phyloP scores from a whole-genome alignment of 148 eudicot species.

The Chenopodium suecicum region DNA sequence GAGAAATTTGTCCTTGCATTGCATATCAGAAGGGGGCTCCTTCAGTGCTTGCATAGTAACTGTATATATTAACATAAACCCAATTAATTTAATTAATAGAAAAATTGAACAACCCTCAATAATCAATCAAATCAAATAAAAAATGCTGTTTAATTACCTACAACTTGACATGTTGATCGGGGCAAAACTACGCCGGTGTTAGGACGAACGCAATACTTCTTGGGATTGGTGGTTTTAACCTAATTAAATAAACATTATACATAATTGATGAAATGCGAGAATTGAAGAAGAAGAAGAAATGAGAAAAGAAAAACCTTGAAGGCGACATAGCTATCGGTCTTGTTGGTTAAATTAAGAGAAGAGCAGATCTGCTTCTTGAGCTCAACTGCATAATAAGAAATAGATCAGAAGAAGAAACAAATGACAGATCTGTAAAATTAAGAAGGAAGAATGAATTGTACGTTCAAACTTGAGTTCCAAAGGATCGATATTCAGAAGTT shows the following conservation, averaged over 20 bases:
- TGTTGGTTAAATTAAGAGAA: constrained; percentile 65
- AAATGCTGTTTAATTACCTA: constrained; percentile 34
- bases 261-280: not conserved
- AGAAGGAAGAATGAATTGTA: constrained; percentile 13
- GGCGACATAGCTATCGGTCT: constrained; percentile 68
- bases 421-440: not conserved
- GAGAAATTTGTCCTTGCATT: constrained; percentile 84
- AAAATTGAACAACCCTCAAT: not conserved
- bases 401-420: constrained; percentile 11
- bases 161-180: constrained; percentile 58
- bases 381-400: constrained; percentile 51
- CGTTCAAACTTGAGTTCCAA: constrained; percentile 76
- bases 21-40: constrained; percentile 75
- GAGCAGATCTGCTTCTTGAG: constrained; percentile 94
- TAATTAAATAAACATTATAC: not conserved
- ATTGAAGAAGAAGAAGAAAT: not conserved
- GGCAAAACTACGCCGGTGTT: constrained; percentile 74
- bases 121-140: not conserved
- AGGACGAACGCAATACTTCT: constrained; percentile 85
- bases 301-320: constrained; percentile 59
- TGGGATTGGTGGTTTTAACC: constrained; percentile 90
- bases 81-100: not conserved
- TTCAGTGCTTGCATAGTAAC: constrained; percentile 95
- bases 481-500: constrained; percentile 79
- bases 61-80: constrained; percentile 24